A percentile compares a stretch with the other conserved stretches of the same genome.
phyloP scores from a whole-genome alignment of 164 flowering plant species.

The Vitis vinifera region ASM3070453v1 NC_081815.1:766501-767000 shows the following conservation, averaged over 20 bases:
- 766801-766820: too few relatives aligned
- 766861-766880: background rate
- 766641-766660: conserved; percentile 36
- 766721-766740: too few relatives aligned
- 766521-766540: conserved; percentile 6
- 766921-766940: conserved; percentile 72
- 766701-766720: too few relatives aligned
- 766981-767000: conserved; percentile 71
- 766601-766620: conserved; percentile 83
- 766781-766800: too few relatives aligned
- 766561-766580: conserved; percentile 87
- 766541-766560: conserved; percentile 48
- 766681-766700: too few relatives aligned
- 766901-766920: conserved; percentile 82
- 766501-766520: background rate
- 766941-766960: conserved; percentile 90
- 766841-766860: background rate
- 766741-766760: too few relatives aligned
- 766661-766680: background rate
- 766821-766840: too few relatives aligned
- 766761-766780: too few relatives aligned
- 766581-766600: conserved; percentile 84
- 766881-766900: conserved; percentile 7
- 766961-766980: conserved; percentile 79
- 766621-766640: conserved; percentile 48